Evolutionary conservation across 805 yeast genomes (phyloP).

Genomic region (Wickerhamiella bombiphila): DNA sequence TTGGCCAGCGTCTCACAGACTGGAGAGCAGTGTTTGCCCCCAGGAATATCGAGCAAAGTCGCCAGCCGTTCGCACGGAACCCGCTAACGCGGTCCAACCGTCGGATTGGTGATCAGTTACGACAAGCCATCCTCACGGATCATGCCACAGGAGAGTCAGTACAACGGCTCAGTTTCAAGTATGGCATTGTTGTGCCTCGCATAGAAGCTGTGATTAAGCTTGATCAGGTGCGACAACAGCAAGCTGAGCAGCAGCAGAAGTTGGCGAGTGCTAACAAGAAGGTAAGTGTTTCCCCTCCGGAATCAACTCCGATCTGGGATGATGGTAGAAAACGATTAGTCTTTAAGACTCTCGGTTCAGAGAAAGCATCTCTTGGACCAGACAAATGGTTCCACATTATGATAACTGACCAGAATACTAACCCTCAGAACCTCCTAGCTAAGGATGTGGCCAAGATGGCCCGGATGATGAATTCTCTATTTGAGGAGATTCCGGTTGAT

Average conservation of each 20-base stretch:
- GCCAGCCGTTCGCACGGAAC: slow-evolving; percentile 73
- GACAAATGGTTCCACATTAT: slow-evolving; percentile 34
- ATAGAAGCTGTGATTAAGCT: slow-evolving; percentile 76
- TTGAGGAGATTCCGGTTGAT: slow-evolving; percentile 38
- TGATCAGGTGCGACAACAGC: slow-evolving; percentile 45
- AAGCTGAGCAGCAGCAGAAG: slow-evolving; percentile 24
- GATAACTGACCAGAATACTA: slow-evolving; percentile 7
- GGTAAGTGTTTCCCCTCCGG: slow-evolving; percentile 33
- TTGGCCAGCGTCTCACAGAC: slow-evolving; percentile 13
- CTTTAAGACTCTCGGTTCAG: slow-evolving; percentile 43
- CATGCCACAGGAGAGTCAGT: slow-evolving; percentile 39
- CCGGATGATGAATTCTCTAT: slow-evolving; percentile 55
- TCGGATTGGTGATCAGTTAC: slow-evolving; percentile 43
- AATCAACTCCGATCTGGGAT: slow-evolving; percentile 34
- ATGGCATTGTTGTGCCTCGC: slow-evolving; percentile 71
- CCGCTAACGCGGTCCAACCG: slow-evolving; percentile 51
- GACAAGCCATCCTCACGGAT: slow-evolving; percentile 44
- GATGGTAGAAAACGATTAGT: slow-evolving; percentile 70
- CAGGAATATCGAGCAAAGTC: slow-evolving; percentile 9
- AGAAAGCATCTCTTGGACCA: background rate
- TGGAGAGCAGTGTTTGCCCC: slow-evolving; percentile 21
- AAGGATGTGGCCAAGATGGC: slow-evolving; percentile 48
- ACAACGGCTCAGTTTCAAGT: slow-evolving; percentile 63
- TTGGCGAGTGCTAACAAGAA: slow-evolving; percentile 20
- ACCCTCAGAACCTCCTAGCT: slow-evolving; percentile 32